Base-by-base conservation (phyloP, 2,329 filamentous ascomycete genomes). In the Hymenoscyphus scutula region DNA sequence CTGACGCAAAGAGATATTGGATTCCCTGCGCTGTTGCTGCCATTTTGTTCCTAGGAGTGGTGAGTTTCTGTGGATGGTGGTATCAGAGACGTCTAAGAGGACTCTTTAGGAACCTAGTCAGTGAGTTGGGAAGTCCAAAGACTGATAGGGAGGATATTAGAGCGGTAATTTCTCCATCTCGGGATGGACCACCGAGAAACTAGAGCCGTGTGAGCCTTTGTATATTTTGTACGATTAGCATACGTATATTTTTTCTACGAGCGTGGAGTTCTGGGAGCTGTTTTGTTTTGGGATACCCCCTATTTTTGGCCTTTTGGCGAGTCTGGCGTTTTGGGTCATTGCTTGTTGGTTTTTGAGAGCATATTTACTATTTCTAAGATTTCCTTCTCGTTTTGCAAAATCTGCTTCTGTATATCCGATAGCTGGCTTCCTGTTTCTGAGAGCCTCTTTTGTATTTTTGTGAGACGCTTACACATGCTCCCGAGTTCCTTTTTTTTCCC, bases 1-100 rank as follows among this genome's bases (percentile, higher is more conserved):
- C 53, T 15, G 53, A 60, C 45, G 65, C 64, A 2, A 56, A 57
- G 8, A 65, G 34, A 8, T 66, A 65, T 29, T 67, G 67, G 67
- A 57, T 60, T 17, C 41, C 54, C 1, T 63, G 57, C 60, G 65
- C 56, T 19, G 62, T 65, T 29, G 61, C 63, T 8, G 67, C 65
- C 1, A 65, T 59, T 5, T 10, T 61, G 25, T 67, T 69, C 19
- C 45, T 69, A 3, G 65, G 54, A 1, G 38, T 61, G 17, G 63
- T 66, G 2, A 61, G 58, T 27, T 69, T 64, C 59, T 58, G 60
- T 30, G 67, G 67, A 1, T 69, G 67, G 67, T 69, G 65, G 65
- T 68, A 68, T 58, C 67, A 68, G 45, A 57, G 65, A 41, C 30
- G 64, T 10, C 29, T 68, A 32, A 60, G 64, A 13, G 59, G 59